Evolutionary conservation across 306 rosid genomes (phyloP).

Genomic region (Acacia acuminata): DNA sequence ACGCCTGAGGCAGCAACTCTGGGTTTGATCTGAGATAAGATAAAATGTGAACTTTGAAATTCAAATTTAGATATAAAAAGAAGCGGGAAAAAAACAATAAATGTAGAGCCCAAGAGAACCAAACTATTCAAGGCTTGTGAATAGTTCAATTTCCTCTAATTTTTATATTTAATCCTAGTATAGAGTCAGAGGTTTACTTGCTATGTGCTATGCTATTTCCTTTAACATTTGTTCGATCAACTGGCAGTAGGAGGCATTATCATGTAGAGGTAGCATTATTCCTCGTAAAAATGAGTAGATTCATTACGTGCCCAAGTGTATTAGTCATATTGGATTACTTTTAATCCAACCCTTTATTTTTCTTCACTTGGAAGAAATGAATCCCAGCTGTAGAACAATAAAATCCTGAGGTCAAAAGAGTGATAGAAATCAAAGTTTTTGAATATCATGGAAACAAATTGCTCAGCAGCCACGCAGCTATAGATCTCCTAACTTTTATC

Average conservation of each 20-base stretch:
- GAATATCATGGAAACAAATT: not conserved
- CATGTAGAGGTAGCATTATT: not conserved
- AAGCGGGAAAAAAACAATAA: not conserved
- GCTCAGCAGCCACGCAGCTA: not conserved
- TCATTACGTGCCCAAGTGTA: not conserved
- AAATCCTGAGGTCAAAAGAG: not conserved
- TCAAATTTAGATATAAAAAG: not conserved
- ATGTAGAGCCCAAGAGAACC: not conserved
- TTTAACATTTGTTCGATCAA: not conserved
- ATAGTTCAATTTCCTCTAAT: not conserved
- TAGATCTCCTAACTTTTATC: not conserved
- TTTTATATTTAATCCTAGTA: not conserved
- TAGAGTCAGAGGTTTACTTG: not conserved
- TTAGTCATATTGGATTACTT: not conserved
- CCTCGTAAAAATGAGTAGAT: not conserved
- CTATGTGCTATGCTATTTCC: not conserved
- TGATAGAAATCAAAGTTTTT: not conserved
- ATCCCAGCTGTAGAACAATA: not conserved
- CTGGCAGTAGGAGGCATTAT: not conserved
- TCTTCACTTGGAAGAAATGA: not conserved
- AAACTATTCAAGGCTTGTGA: not conserved
- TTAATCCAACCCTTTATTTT: not conserved
- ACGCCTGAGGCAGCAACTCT: not conserved
- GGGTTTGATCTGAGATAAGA: not conserved
- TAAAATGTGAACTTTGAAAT: not conserved